Percentiles rank a stretch among this genome's conserved stretches.
Conservation (phyloP, 73 alveolate species). For the Paramecium caudatum region DNA sequence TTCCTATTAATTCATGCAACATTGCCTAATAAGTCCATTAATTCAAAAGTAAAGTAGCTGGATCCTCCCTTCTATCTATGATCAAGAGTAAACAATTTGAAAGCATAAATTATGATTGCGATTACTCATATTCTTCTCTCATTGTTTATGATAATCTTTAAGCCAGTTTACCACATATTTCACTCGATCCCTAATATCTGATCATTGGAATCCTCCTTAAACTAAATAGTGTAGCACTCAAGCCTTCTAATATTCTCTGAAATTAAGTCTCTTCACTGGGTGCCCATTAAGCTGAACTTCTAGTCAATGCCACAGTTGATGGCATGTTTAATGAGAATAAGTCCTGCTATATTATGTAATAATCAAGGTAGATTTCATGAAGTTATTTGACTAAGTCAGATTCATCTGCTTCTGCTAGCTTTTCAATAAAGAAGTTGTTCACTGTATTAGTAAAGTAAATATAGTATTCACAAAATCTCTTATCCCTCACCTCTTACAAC, state of each 20-base stretch:
- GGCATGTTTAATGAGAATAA: slow-evolving; percentile 62
- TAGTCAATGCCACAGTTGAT: slow-evolving; percentile 61
- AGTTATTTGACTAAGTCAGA: slow-evolving; percentile 65
- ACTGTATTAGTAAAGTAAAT: slow-evolving; percentile 66
- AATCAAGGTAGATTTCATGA: slow-evolving; percentile 70
- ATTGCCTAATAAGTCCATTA: slow-evolving; percentile 99
- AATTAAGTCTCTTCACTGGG: neutral
- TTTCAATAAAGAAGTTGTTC: slow-evolving; percentile 66
- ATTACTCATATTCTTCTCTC: slow-evolving; percentile 71
- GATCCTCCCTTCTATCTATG: slow-evolving; percentile 99
- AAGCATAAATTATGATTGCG: slow-evolving; percentile 56
- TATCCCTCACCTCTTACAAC: slow-evolving; percentile 54
- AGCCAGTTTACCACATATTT: slow-evolving; percentile 68
- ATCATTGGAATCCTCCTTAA: slow-evolving; percentile 75
- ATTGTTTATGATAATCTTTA: slow-evolving; percentile 34
- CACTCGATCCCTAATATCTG: slow-evolving; percentile 69
- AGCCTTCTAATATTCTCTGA: slow-evolving; percentile 66
- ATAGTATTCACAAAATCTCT: slow-evolving; percentile 75
- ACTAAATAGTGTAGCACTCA: slow-evolving; percentile 44
- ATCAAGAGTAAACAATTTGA: slow-evolving; percentile 82
- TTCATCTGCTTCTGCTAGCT: slow-evolving; percentile 74
- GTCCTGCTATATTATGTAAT: slow-evolving; percentile 56
- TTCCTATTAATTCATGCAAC: slow-evolving; percentile 98
- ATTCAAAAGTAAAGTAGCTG: slow-evolving; percentile 98
- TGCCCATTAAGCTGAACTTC: slow-evolving; percentile 38